phyloP scores from a whole-genome alignment of 148 eudicot species.

The Fagopyrum esculentum region DNA sequence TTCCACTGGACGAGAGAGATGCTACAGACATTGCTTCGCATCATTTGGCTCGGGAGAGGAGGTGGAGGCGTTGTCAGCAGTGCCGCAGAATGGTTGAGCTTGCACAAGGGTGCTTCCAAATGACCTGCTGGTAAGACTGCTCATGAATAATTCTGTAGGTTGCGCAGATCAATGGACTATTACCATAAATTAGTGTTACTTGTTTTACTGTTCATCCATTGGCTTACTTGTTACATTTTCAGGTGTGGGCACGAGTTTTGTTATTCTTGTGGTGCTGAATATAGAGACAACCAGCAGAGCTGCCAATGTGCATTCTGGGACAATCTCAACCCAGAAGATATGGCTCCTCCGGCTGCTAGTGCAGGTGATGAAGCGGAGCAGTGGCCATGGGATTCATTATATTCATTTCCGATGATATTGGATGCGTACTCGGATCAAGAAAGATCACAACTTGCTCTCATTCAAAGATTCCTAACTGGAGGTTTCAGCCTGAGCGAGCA shows the following conservation, averaged over 20 bases:
- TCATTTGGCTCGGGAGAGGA: slow-evolving; percentile 49
- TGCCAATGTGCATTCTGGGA: slow-evolving; percentile 68
- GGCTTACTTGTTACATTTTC: slow-evolving; percentile 1
- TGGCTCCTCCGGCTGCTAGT: slow-evolving; percentile 15
- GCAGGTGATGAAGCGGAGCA: slow-evolving; percentile 44
- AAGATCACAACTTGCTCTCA: slow-evolving; percentile 79
- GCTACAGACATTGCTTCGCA: slow-evolving; percentile 42
- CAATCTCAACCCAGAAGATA: slow-evolving; percentile 26
- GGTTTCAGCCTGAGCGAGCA: slow-evolving; percentile 69
- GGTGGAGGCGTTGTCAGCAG: slow-evolving; percentile 68
- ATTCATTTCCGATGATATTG: slow-evolving; percentile 47
- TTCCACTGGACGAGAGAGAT: slow-evolving; percentile 52
- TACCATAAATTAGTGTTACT: not conserved
- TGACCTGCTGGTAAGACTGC: slow-evolving; percentile 64
- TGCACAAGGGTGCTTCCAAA: slow-evolving; percentile 62
- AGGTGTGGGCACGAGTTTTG: slow-evolving; percentile 90
- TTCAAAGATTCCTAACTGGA: slow-evolving; percentile 78
- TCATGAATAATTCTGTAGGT: not conserved
- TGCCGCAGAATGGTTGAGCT: slow-evolving; percentile 61
- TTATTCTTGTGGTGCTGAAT: slow-evolving; percentile 65
- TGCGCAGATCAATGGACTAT: not conserved
- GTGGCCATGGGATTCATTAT: slow-evolving; percentile 77
- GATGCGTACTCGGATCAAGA: slow-evolving; percentile 86
- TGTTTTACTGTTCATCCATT: not conserved
- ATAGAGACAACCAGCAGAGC: slow-evolving; percentile 41